Percentiles rank a stretch among this genome's conserved stretches.
These are phyloP conservation scores for Pythium brachiatum DNA, from an alignment of 352 stramenopile genomes.

Conservation along the genomic window DNA sequence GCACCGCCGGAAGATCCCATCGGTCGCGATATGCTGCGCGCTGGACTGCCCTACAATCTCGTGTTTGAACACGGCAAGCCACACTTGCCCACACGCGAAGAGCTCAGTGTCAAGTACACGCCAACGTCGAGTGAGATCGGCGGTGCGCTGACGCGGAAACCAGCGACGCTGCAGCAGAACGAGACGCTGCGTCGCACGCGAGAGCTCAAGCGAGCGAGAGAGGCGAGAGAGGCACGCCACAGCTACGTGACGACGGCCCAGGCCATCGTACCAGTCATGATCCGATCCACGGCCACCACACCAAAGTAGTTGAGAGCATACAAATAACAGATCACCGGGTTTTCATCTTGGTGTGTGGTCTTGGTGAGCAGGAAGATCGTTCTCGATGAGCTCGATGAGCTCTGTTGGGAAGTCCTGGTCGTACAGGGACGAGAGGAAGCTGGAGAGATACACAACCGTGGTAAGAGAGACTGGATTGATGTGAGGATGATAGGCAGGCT, in stretches of 20 bases:
- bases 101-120: constrained; percentile 57
- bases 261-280: constrained; percentile 36
- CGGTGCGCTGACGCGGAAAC: constrained; percentile 21
- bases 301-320: constrained; percentile 18
- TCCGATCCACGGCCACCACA: background rate
- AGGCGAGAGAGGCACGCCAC: constrained; percentile 37
- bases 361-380: background rate
- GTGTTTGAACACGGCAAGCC: constrained; percentile 66
- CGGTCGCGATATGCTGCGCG: constrained; percentile 47
- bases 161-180: constrained; percentile 29
- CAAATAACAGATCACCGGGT: background rate
- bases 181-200: constrained; percentile 31
- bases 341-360: background rate
- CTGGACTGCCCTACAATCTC: constrained; percentile 66
- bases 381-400: constrained; percentile 25
- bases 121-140: constrained; percentile 57
- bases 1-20: constrained; percentile 48
- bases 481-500: no score
- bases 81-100: constrained; percentile 36
- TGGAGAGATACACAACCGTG: constrained; percentile 1
- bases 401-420: constrained; percentile 37
- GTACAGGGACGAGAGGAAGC: constrained; percentile 28
- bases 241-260: constrained; percentile 62
- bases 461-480: background rate
- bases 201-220: constrained; percentile 40